Conservation (phyloP, 495 filamentous ascomycete genomes). For the Arthonia radiata region DNA sequence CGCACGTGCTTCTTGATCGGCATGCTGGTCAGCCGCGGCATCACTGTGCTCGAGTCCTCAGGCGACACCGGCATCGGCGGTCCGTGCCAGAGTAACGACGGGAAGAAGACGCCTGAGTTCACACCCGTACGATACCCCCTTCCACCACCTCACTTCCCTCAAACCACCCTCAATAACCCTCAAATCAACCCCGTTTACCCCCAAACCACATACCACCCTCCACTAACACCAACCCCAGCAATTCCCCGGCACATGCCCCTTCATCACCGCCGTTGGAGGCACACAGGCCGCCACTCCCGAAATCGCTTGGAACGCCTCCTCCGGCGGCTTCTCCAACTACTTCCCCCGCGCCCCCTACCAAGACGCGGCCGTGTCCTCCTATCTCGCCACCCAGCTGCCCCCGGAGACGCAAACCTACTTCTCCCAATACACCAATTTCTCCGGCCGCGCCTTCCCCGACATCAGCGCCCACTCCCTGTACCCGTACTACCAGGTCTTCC, state of each 20-base stretch:
- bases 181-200: too few relatives aligned
- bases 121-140: too few relatives aligned
- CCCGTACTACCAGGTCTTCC: too few relatives aligned
- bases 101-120: too few relatives aligned
- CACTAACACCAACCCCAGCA: not conserved
- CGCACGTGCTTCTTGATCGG: slow-evolving; percentile 3
- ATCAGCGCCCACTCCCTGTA: slow-evolving; percentile 5
- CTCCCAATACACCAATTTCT: slow-evolving; percentile 2
- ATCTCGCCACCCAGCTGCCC: not conserved
- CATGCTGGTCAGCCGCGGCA: slow-evolving; percentile 3
- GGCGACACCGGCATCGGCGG: slow-evolving; percentile 4
- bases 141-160: too few relatives aligned
- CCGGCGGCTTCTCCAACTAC: slow-evolving; percentile 5
- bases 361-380: slow-evolving; percentile 2
- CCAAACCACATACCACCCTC: too few relatives aligned
- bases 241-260: slow-evolving; percentile 4
- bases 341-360: slow-evolving; percentile 4
- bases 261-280: slow-evolving; percentile 4
- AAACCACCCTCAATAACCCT: too few relatives aligned
- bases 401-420: not conserved
- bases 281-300: slow-evolving; percentile 2
- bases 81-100: slow-evolving; percentile 2
- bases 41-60: slow-evolving; percentile 4
- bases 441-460: slow-evolving; percentile 4
- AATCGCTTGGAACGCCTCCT: slow-evolving; percentile 1